A percentile compares a stretch with the other conserved stretches of the same genome.
Conservation (phyloP, 2,329 filamentous ascomycete genomes). For the Colletotrichum trifolii region DNA sequence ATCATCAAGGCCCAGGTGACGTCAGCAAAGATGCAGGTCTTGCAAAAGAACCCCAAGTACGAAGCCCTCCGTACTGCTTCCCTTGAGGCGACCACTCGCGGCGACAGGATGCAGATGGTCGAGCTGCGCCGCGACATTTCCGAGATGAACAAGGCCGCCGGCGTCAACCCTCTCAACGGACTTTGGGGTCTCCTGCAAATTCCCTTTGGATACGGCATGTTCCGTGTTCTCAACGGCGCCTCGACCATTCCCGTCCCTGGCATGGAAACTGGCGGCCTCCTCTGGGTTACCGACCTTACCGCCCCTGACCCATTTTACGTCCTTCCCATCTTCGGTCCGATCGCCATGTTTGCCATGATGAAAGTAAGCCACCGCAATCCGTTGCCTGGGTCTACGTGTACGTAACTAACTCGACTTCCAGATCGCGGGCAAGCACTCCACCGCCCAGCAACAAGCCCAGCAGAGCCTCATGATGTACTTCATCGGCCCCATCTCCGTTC, state of each 20-base stretch:
- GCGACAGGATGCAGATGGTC: conserved; percentile 62
- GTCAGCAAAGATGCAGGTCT: conserved; percentile 68
- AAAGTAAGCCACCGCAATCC: conserved; percentile 50
- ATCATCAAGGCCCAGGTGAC: conserved; percentile 71
- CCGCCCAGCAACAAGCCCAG: conserved; percentile 47
- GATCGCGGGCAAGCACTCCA: conserved; percentile 42
- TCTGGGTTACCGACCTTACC: conserved; percentile 86
- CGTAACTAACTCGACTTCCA: conserved; percentile 48
- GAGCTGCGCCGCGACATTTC: conserved; percentile 50
- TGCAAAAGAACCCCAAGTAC: conserved; percentile 67
- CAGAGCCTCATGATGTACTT: conserved; percentile 55
- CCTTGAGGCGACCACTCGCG: conserved; percentile 64
- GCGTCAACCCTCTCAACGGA: conserved; percentile 47
- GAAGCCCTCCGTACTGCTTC: conserved; percentile 49
- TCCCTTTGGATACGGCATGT: conserved; percentile 83
- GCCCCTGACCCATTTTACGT: conserved; percentile 80
- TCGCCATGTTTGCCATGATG: conserved; percentile 67
- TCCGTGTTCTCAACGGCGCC: conserved; percentile 82
- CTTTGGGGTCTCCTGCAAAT: conserved; percentile 58
- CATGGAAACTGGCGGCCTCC: conserved; percentile 74
- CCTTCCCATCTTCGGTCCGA: conserved; percentile 72
- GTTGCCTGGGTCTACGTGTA: background rate
- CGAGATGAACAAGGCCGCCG: conserved; percentile 51
- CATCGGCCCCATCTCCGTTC: conserved; percentile 56
- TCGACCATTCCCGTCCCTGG: conserved; percentile 81